Evolutionary conservation across 2,329 filamentous ascomycete species (phyloP).

Genomic region (Aspergillus amoenus): DNA sequence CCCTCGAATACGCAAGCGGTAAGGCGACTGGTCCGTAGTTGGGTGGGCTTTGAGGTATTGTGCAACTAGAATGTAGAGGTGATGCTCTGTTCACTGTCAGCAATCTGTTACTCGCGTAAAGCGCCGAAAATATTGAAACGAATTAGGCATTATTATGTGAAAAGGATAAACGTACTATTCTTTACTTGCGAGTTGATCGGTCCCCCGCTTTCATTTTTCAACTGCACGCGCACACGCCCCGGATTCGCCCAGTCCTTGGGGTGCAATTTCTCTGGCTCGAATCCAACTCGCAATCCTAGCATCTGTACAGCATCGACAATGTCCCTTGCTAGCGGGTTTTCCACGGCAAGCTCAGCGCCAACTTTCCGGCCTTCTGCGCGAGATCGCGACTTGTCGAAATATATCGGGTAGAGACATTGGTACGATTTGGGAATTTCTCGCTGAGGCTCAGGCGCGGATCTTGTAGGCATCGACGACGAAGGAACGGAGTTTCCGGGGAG

Average conservation of each 20-base stretch:
- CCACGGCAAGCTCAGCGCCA: conserved; percentile 66
- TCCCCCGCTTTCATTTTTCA: conserved; percentile 58
- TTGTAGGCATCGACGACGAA: conserved; percentile 26
- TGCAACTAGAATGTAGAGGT: conserved; percentile 80
- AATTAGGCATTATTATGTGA: too few species aligned
- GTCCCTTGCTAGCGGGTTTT: conserved; percentile 82
- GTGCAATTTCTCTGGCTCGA: conserved; percentile 89
- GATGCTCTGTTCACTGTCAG: conserved; percentile 59
- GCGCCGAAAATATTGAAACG: not conserved
- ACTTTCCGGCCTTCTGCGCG: conserved; percentile 83
- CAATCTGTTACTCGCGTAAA: not conserved
- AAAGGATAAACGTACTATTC: conserved; percentile 55
- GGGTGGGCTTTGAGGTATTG: conserved; percentile 75
- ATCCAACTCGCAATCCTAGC: conserved; percentile 62
- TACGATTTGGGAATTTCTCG: conserved; percentile 67
- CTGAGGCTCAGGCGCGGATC: conserved; percentile 44
- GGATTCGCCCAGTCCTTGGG: conserved; percentile 98
- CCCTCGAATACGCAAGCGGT: conserved; percentile 71
- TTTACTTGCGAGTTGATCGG: conserved; percentile 55
- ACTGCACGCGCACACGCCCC: conserved; percentile 76
- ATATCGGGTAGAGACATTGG: conserved; percentile 90
- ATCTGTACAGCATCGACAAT: conserved; percentile 81
- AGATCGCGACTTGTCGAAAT: conserved; percentile 72
- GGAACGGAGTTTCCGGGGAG: conserved; percentile 39
- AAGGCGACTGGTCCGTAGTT: conserved; percentile 68